Percentiles rank a stretch among this genome's conserved stretches.
Conservation (phyloP, 2,329 filamentous ascomycete genomes). For the Pseudovirgaria hyperparasitica region DNA sequence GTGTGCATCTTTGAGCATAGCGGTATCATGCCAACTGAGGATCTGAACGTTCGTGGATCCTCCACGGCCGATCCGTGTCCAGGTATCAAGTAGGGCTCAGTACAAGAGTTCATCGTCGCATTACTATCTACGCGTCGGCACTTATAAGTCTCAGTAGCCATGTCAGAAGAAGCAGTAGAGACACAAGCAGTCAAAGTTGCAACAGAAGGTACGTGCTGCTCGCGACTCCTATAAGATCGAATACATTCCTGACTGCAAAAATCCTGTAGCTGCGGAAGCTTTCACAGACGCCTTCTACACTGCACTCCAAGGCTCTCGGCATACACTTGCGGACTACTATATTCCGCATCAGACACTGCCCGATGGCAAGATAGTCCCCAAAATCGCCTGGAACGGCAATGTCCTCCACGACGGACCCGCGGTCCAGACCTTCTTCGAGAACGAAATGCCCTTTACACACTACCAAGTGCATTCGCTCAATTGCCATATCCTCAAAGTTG, state of each 20-base stretch:
- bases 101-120: too few relatives aligned
- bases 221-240: background rate
- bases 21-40: too few relatives aligned
- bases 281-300: conserved; percentile 68
- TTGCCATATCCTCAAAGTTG: conserved; percentile 63
- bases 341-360: conserved; percentile 43
- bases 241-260: background rate
- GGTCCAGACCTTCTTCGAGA: conserved; percentile 56
- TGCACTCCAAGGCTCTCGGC: conserved; percentile 49
- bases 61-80: too few relatives aligned
- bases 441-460: conserved; percentile 45
- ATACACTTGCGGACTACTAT: conserved; percentile 57
- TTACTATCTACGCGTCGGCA: too few relatives aligned
- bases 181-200: too few relatives aligned
- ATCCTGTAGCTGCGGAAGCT: conserved; percentile 47
- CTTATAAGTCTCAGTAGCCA: too few relatives aligned
- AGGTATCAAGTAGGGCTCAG: too few relatives aligned
- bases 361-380: conserved; percentile 40
- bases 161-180: too few relatives aligned
- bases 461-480: conserved; percentile 70
- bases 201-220: background rate
- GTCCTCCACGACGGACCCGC: conserved; percentile 47
- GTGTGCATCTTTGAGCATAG: too few relatives aligned
- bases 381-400: conserved; percentile 72
- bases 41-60: too few relatives aligned